Percentiles rank a stretch among this genome's conserved stretches.
These are phyloP conservation scores for Hirschioporus abietinus DNA, from an alignment of 768 basidiomycete genomes.

Conservation along the genomic window DNA sequence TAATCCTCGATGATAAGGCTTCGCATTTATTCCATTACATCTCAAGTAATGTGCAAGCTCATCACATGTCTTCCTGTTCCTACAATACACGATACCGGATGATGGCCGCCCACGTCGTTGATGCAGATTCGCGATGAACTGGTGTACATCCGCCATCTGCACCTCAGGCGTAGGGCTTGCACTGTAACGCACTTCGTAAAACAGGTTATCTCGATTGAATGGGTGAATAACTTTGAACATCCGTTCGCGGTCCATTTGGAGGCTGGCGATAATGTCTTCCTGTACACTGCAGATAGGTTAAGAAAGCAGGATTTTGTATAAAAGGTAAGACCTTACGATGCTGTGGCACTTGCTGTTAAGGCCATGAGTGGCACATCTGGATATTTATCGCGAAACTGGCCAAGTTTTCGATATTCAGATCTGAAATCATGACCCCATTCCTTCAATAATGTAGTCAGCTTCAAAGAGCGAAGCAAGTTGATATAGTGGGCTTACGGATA, in stretches of 20 bases:
- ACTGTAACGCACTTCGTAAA: constrained; percentile 75
- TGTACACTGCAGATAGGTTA: constrained; percentile 49
- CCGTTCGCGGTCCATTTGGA: constrained; percentile 51
- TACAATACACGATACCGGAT: constrained; percentile 75
- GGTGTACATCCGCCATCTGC: constrained; percentile 60
- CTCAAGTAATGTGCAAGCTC: constrained; percentile 60
- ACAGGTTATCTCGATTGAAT: constrained; percentile 76
- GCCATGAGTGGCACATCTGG: constrained; percentile 80
- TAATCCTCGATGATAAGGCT: constrained; percentile 73
- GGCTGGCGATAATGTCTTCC: constrained; percentile 61
- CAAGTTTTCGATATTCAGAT: constrained; percentile 65
- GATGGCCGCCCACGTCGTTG: constrained; percentile 52
- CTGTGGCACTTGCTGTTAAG: constrained; percentile 77
- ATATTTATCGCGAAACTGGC: constrained; percentile 61
- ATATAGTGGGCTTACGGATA: constrained; percentile 48
- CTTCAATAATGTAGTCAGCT: constrained; percentile 27
- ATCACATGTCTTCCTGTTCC: constrained; percentile 62
- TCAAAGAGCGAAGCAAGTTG: not conserved
- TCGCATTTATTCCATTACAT: constrained; percentile 58
- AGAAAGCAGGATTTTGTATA: not conserved
- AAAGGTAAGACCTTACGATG: constrained; percentile 38
- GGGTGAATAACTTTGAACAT: constrained; percentile 67
- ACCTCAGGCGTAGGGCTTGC: constrained; percentile 42
- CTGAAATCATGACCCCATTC: constrained; percentile 88
- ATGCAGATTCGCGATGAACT: constrained; percentile 63